Conservation (phyloP, 2,329 filamentous ascomycete genomes). For the Fusarium keratoplasticum region DNA sequence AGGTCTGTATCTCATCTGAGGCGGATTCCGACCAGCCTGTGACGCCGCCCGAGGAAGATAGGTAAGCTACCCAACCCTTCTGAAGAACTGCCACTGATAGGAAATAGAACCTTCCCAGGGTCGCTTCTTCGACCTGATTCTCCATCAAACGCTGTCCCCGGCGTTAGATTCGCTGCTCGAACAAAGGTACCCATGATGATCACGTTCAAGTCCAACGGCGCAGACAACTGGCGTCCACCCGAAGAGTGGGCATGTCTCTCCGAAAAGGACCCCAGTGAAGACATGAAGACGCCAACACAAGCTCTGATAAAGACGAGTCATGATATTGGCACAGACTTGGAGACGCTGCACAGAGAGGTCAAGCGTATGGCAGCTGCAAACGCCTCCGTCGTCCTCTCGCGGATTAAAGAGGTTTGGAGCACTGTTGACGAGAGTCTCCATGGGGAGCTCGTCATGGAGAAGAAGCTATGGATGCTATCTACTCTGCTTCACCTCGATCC, state of each 20-base stretch:
- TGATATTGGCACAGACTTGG: neutral
- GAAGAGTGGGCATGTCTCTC: constrained; percentile 55
- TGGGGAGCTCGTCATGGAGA: constrained; percentile 60
- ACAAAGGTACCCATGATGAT: constrained; percentile 29
- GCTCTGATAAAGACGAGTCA: neutral
- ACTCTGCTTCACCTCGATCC: constrained; percentile 62
- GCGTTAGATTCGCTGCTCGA: constrained; percentile 6
- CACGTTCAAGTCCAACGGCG: constrained; percentile 49
- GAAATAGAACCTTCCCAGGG: constrained; percentile 11
- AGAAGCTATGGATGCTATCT: constrained; percentile 71
- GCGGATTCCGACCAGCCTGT: constrained; percentile 19
- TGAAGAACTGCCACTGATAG: constrained; percentile 4
- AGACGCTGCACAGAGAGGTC: constrained; percentile 26
- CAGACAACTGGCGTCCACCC: constrained; percentile 59
- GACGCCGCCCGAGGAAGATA: constrained; percentile 23
- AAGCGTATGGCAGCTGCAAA: constrained; percentile 36
- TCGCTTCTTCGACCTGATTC: constrained; percentile 35
- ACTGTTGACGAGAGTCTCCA: constrained; percentile 22
- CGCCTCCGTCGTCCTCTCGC: constrained; percentile 60
- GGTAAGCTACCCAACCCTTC: neutral
- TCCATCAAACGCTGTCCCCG: constrained; percentile 16
- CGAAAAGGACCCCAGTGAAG: neutral
- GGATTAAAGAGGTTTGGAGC: constrained; percentile 57
- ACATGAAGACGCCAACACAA: neutral
- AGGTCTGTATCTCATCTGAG: constrained; percentile 36